Evolutionary conservation across 2,329 filamentous ascomycete genomes (phyloP), one percentile per base, ranked within the genome.

Genomic region (Madurella mycetomatis): DNA sequence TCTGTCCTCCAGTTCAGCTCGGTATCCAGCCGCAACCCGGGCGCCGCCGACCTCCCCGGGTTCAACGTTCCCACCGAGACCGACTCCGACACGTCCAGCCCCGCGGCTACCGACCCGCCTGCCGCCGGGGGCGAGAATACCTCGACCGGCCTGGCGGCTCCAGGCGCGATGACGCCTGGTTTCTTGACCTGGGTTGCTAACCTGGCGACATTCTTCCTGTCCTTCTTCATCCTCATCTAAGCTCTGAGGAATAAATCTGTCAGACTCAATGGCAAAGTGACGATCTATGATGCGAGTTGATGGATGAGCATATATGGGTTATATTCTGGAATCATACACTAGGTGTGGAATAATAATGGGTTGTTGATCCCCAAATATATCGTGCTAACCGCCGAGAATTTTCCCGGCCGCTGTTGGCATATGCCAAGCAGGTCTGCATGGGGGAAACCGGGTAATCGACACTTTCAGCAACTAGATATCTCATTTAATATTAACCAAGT

Each of bases 161-260:
- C 30, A 9, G 47, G 47, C 12, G 41, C n/a, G 2, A 39, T 47
- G 5, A 43, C 46, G 5, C 51, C 55, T 9, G 60, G 60, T 0
- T 13, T 55, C 13, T 9, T 54, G 2, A 47, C 41, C 41, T 59
- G 60, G 61, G n/a, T 54, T 16, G 58, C 53, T 1, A 58, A 55
- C 34, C 30, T 56, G 12, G 45, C 41, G 11, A 53, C 53, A 0
- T 54, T 59, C 32, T 16, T 62, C 13, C 49, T 60, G 7, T 60
- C 56, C 0, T 53, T 61, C 34, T 58, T 57, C 40, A 18, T 58
- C 16, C 25, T 59, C 13, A 25, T 59, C 18, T 63, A 54, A 41
- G 37, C 5, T 37, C 11, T 37, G 11, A 32, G 44, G 43, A 51
- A 18, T 15, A 37, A 13, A 25, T 18, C 9, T 18, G 8, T 25